Conservation (phyloP, 1,284 basidiomycete genomes). For the Xerocomus amazonicus region DNA sequence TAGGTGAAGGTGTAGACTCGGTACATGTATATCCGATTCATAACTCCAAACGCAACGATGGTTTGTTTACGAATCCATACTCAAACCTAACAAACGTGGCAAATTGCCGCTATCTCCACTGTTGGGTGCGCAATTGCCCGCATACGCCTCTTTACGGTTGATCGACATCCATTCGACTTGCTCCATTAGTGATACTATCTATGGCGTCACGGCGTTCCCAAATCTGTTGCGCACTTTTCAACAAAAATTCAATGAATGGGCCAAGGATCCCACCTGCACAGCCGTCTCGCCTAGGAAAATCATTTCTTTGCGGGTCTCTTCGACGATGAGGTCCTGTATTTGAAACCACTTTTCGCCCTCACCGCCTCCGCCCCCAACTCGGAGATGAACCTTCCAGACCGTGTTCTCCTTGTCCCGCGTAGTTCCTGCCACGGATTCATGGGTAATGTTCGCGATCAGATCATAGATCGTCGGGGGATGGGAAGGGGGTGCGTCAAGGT, state of each 20-base stretch:
- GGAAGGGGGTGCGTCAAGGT: constrained; percentile 66
- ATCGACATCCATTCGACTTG: constrained; percentile 32
- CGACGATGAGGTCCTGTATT: constrained; percentile 95
- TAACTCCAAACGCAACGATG: constrained; percentile 5
- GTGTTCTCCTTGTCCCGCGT: constrained; percentile 85
- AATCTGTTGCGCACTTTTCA: constrained; percentile 44
- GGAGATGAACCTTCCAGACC: constrained; percentile 91
- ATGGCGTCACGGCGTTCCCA: constrained; percentile 57
- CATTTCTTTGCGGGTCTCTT: constrained; percentile 95
- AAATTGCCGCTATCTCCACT: constrained; percentile 32
- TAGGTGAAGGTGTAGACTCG: constrained; percentile 9
- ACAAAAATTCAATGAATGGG: constrained; percentile 1
- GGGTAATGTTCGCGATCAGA: constrained; percentile 92
- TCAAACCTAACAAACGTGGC: constrained; percentile 22
- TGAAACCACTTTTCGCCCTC: constrained; percentile 94
- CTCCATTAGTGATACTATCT: constrained; percentile 19
- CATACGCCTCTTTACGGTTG: constrained; percentile 16
- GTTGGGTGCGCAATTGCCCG: constrained; percentile 7
- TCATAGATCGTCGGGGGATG: constrained; percentile 76
- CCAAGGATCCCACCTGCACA: constrained; percentile 64
- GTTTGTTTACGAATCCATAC: constrained; percentile 9
- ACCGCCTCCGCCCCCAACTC: constrained; percentile 70
- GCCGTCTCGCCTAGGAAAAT: constrained; percentile 97
- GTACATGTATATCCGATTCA: constrained; percentile 8
- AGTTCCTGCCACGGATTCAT: constrained; percentile 92